phyloP scores from a whole-genome alignment of 2,329 filamentous ascomycete genomes.

The Trichoderma koningiopsis region DNA sequence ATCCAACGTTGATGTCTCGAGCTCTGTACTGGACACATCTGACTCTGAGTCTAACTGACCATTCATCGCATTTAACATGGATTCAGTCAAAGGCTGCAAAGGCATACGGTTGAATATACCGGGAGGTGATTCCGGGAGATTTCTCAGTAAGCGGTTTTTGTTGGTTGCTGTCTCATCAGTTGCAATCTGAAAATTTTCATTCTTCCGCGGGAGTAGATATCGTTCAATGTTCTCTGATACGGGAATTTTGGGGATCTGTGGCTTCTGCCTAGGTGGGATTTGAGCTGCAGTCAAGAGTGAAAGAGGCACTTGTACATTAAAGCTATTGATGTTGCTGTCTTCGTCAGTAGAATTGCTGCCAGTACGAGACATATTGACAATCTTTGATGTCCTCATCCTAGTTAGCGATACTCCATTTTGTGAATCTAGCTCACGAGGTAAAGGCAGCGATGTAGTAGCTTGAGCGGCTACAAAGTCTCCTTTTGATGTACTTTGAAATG shows the following conservation, averaged over 20 bases:
- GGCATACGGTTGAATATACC: conserved; percentile 20
- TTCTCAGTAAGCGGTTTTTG: background rate
- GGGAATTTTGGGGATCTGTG: conserved; percentile 11
- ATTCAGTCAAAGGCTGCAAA: conserved; percentile 28
- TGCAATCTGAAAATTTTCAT: conserved; percentile 39
- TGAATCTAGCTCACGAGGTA: background rate
- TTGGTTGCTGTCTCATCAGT: conserved; percentile 40
- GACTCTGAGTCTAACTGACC: conserved; percentile 25
- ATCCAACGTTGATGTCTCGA: background rate
- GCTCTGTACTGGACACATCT: conserved; percentile 15
- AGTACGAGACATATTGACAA: conserved; percentile 40
- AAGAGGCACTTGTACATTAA: conserved; percentile 35
- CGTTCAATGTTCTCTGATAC: conserved; percentile 35
- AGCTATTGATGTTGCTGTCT: conserved; percentile 27
- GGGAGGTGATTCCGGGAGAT: background rate
- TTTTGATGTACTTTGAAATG: too few relatives aligned
- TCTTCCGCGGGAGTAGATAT: conserved; percentile 35
- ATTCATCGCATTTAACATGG: conserved; percentile 29
- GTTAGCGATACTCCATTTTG: background rate
- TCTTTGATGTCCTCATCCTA: conserved; percentile 36
- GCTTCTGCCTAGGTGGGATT: background rate
- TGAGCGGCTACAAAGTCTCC: background rate
- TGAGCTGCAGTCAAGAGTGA: conserved; percentile 5
- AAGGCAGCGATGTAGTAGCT: background rate
- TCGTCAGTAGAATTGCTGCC: conserved; percentile 39